These are phyloP conservation scores for Vinca minor DNA, from an alignment of 257 asterid species.

Conservation along the genomic window DNA sequence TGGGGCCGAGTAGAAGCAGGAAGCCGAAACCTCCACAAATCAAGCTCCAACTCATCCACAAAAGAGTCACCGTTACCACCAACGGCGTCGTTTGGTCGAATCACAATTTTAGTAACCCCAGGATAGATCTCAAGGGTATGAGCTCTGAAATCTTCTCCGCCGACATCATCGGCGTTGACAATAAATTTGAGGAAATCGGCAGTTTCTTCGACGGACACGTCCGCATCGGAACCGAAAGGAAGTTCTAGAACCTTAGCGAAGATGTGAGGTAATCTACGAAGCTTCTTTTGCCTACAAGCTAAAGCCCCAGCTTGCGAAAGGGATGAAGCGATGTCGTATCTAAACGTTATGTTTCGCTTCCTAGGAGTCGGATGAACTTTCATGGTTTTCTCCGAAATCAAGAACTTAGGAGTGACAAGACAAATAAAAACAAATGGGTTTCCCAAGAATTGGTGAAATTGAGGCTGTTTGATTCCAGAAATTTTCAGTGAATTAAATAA, in stretches of 20 bases:
- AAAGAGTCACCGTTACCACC: slow-evolving; percentile 28
- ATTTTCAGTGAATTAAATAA: too few species aligned
- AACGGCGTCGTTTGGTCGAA: slow-evolving; percentile 35
- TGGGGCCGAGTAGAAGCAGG: slow-evolving; percentile 56
- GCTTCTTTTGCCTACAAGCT: slow-evolving; percentile 63
- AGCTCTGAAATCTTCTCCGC: slow-evolving; percentile 45
- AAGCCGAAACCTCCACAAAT: slow-evolving; percentile 75
- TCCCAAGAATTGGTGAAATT: too few species aligned
- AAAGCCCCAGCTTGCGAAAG: too few species aligned
- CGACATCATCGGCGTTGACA: slow-evolving; percentile 44
- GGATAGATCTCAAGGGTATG: slow-evolving; percentile 68
- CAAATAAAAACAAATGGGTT: not conserved
- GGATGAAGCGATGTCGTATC: slow-evolving; percentile 61
- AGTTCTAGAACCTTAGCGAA: slow-evolving; percentile 75
- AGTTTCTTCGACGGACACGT: slow-evolving; percentile 55
- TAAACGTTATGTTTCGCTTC: slow-evolving; percentile 48
- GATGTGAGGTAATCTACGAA: slow-evolving; percentile 71
- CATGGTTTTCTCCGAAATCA: slow-evolving; percentile 27
- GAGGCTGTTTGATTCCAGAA: too few species aligned
- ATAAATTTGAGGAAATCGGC: slow-evolving; percentile 44
- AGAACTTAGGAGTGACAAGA: not conserved
- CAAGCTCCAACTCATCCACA: slow-evolving; percentile 54
- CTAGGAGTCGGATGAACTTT: slow-evolving; percentile 70
- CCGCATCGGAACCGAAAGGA: slow-evolving; percentile 66
- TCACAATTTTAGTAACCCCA: slow-evolving; percentile 61